Percentiles rank a stretch among this genome's conserved stretches.
phyloP scores from a whole-genome alignment of 148 eudicot species.

The Agrostemma githago region DNA sequence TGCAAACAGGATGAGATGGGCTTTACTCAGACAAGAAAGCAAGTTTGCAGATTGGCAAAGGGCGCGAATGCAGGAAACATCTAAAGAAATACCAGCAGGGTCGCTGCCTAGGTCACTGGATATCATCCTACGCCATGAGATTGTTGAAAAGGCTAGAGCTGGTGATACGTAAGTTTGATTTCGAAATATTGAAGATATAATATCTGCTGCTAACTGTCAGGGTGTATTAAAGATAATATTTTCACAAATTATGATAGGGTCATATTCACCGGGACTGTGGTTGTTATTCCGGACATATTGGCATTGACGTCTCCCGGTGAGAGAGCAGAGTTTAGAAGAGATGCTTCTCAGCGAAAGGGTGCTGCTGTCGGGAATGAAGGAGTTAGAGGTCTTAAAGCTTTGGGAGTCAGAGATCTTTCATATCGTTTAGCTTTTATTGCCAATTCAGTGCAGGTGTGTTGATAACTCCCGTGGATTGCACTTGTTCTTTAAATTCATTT shows the following conservation, averaged over 20 bases:
- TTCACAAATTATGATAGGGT: constrained; percentile 47
- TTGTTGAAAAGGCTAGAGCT: constrained; percentile 98
- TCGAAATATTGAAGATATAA: background rate
- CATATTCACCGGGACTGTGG: constrained; percentile 86
- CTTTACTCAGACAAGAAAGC: constrained; percentile 82
- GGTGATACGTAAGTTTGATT: constrained; percentile 75
- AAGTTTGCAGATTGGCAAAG: constrained; percentile 99
- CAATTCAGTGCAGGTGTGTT: constrained; percentile 87
- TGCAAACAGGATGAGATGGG: constrained; percentile 71
- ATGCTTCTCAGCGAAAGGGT: constrained; percentile 56
- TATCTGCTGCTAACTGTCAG: background rate
- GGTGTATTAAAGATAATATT: background rate
- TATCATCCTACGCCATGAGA: constrained; percentile 89
- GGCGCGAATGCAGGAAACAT: constrained; percentile 93
- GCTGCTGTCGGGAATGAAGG: constrained; percentile 64
- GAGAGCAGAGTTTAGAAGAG: constrained; percentile 86
- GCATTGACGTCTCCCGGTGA: constrained; percentile 97
- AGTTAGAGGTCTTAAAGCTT: constrained; percentile 79
- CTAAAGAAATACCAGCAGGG: constrained; percentile 96
- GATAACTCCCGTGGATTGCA: background rate
- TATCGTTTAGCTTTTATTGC: constrained; percentile 93
- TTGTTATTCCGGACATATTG: constrained; percentile 84
- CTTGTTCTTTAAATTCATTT: background rate
- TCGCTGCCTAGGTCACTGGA: constrained; percentile 94
- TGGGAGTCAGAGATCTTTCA: constrained; percentile 96